A percentile compares a stretch with the other conserved stretches of the same genome.
Evolutionary conservation across 352 stramenopile species (phyloP).

Genomic region (Globisporangium perplexum): DNA sequence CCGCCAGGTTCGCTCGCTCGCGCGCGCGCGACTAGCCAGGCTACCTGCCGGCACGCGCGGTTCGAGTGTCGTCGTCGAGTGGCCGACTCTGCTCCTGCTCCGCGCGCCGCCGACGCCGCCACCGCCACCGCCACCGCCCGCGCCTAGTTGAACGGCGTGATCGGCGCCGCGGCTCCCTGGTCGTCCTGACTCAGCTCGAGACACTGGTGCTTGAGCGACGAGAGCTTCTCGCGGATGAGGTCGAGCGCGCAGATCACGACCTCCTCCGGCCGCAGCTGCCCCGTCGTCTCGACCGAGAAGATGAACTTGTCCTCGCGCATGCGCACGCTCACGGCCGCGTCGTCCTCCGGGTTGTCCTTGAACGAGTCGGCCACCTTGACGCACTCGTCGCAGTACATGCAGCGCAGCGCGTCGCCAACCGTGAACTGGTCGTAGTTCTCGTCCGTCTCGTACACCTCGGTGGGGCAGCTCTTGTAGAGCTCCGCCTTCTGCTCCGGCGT

Average conservation of each 20-base stretch:
- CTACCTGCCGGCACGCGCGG: too few species aligned
- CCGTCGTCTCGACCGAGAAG: constrained; percentile 94
- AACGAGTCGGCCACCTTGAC: constrained; percentile 90
- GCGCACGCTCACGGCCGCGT: constrained; percentile 88
- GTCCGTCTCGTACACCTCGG: constrained; percentile 93
- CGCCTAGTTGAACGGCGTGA: constrained; percentile 80
- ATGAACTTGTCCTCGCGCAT: constrained; percentile 94
- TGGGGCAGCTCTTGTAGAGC: constrained; percentile 93
- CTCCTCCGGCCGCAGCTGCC: constrained; percentile 77
- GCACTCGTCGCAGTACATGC: constrained; percentile 93
- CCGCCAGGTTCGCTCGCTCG: background rate
- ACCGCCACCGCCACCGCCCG: too few species aligned
- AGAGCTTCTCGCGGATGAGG: constrained; percentile 83
- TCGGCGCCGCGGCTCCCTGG: constrained; percentile 41
- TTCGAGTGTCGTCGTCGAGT: too few species aligned
- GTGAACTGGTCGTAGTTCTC: constrained; percentile 84
- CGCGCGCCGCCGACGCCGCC: too few species aligned
- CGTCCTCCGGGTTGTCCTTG: constrained; percentile 94
- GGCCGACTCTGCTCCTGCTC: too few species aligned
- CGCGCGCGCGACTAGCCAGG: too few species aligned
- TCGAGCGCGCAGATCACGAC: constrained; percentile 85
- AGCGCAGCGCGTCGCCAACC: constrained; percentile 45
- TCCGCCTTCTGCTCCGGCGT: constrained; percentile 94
- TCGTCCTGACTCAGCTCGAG: constrained; percentile 83
- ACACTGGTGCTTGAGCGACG: constrained; percentile 82